A percentile compares a stretch with the other conserved stretches of the same genome.
phyloP scores from a whole-genome alignment of 2,329 filamentous ascomycete species.

The Aspergillus sp. region DNA sequence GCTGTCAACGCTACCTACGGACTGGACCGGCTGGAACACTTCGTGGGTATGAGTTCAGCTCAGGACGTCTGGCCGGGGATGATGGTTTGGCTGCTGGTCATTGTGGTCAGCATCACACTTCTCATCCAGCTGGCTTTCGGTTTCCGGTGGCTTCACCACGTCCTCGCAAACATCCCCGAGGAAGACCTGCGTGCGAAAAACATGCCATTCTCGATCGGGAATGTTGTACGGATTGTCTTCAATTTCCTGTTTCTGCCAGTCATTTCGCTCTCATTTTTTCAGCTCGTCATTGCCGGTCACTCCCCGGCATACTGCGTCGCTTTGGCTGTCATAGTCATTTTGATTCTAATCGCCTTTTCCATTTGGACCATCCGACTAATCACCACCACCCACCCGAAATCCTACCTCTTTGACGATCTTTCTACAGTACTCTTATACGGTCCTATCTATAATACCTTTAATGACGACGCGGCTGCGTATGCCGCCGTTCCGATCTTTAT shows the following conservation, averaged over 20 bases:
- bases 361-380: constrained; percentile 76
- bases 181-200: constrained; percentile 90
- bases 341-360: constrained; percentile 64
- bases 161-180: constrained; percentile 62
- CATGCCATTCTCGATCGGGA: constrained; percentile 73
- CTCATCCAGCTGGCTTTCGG: constrained; percentile 71
- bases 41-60: constrained; percentile 67
- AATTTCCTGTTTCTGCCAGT: constrained; percentile 88
- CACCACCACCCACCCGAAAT: constrained; percentile 68
- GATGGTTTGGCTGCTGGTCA: constrained; percentile 79
- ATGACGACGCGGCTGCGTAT: constrained; percentile 83
- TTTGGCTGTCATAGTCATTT: constrained; percentile 65
- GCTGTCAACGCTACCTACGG: constrained; percentile 69
- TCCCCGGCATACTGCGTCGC: constrained; percentile 65
- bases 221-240: constrained; percentile 75
- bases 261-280: constrained; percentile 79
- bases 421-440: constrained; percentile 84
- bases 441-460: constrained; percentile 94
- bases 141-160: constrained; percentile 65
- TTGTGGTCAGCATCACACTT: constrained; percentile 59
- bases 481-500: constrained; percentile 78
- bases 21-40: constrained; percentile 67
- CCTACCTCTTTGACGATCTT: constrained; percentile 86
- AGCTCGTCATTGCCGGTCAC: constrained; percentile 65
- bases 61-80: constrained; percentile 89